phyloP scores from a whole-genome alignment of 441 rosid genomes.

The Capsella rubella region DNA sequence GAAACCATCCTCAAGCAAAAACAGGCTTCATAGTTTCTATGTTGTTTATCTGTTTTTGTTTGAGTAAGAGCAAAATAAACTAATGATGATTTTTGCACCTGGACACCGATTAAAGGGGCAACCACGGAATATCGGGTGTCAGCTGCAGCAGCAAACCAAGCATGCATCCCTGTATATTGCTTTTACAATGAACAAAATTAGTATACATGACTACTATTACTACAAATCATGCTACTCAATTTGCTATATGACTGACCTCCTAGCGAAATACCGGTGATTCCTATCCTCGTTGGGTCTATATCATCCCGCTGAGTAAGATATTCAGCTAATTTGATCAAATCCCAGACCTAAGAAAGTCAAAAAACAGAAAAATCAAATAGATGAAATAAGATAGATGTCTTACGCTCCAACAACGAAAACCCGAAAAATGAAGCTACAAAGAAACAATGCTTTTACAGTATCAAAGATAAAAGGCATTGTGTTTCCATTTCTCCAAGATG shows the following conservation, averaged over 20 bases:
- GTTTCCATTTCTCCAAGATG: slow-evolving; percentile 86
- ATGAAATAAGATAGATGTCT: neutral
- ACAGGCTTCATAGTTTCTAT: neutral
- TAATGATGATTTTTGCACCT: slow-evolving; percentile 54
- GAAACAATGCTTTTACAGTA: slow-evolving; percentile 55
- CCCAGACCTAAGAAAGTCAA: slow-evolving; percentile 68
- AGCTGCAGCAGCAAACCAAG: slow-evolving; percentile 89
- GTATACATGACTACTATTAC: neutral
- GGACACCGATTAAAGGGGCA: slow-evolving; percentile 86
- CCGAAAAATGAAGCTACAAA: slow-evolving; percentile 1
- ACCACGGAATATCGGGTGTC: slow-evolving; percentile 76
- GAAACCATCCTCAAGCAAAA: neutral
- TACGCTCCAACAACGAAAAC: neutral
- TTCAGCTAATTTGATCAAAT: slow-evolving; percentile 88
- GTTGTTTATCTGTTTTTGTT: neutral
- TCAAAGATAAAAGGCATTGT: slow-evolving; percentile 97
- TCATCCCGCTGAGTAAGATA: slow-evolving; percentile 81
- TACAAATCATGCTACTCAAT: neutral
- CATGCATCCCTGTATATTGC: slow-evolving; percentile 79
- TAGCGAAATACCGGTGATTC: slow-evolving; percentile 91
- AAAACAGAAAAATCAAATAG: slow-evolving; percentile 20
- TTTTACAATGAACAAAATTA: slow-evolving; percentile 18
- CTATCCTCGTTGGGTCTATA: slow-evolving; percentile 80
- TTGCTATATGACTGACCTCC: slow-evolving; percentile 70
- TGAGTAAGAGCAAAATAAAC: neutral